A percentile compares a stretch with the other conserved stretches of the same genome.
Conservation (phyloP, 2,329 filamentous ascomycete species). For the Paramyrothecium sp. region DNA sequence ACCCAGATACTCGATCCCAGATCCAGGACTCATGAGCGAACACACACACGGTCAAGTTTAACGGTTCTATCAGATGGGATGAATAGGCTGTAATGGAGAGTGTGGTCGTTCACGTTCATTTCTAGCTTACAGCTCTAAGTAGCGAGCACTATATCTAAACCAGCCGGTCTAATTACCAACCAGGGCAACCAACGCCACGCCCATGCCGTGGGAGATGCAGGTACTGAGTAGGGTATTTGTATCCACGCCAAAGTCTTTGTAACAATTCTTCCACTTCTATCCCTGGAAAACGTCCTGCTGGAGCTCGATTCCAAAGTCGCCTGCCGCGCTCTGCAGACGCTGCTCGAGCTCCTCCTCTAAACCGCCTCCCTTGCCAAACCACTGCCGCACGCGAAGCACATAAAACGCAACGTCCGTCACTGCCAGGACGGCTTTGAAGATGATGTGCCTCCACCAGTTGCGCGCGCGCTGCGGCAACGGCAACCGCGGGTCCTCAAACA, state of each 20-base stretch:
- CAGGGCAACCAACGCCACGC: neutral
- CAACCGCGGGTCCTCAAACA: slow-evolving; percentile 73
- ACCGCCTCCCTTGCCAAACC: slow-evolving; percentile 71
- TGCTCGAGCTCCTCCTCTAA: slow-evolving; percentile 95
- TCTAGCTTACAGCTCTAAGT: neutral
- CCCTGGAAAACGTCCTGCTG: slow-evolving; percentile 89
- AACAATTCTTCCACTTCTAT: slow-evolving; percentile 31
- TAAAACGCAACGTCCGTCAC: slow-evolving; percentile 81
- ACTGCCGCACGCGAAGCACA: slow-evolving; percentile 74
- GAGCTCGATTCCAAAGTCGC: slow-evolving; percentile 87
- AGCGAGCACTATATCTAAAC: neutral
- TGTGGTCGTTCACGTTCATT: neutral
- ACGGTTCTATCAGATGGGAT: too few relatives aligned
- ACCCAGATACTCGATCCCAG: too few relatives aligned
- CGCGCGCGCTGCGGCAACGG: slow-evolving; percentile 59
- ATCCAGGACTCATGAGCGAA: too few relatives aligned
- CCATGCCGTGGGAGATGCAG: neutral
- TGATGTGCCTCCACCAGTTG: slow-evolving; percentile 72
- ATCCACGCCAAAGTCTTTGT: neutral
- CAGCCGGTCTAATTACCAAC: neutral
- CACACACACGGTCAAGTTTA: too few relatives aligned
- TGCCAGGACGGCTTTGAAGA: slow-evolving; percentile 79
- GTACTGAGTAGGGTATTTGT: neutral
- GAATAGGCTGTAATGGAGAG: too few relatives aligned
- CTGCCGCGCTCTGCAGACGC: slow-evolving; percentile 83